Evolutionary conservation across 1,284 basidiomycete species (phyloP).

Genomic region (Puccinia hordei): DNA sequence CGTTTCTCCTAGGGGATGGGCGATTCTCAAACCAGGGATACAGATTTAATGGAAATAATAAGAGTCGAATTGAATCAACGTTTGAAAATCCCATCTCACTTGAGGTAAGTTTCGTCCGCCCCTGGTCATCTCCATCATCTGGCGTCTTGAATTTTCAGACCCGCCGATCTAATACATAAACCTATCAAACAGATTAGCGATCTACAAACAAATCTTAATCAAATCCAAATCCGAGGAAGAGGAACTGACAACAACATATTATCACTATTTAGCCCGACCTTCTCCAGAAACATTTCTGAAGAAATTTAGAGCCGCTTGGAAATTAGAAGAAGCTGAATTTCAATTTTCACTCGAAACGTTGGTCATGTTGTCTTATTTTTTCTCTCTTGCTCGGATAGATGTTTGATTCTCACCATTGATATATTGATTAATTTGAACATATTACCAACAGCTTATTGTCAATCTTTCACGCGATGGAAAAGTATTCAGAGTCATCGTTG

Average conservation of each 20-base stretch:
- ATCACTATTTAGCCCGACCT: conserved; percentile 14
- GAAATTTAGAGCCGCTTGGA: conserved; percentile 30
- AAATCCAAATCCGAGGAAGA: conserved; percentile 9
- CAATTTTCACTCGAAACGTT: conserved; percentile 38
- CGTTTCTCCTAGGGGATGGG: background rate
- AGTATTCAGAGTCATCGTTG: conserved; percentile 5
- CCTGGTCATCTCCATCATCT: background rate
- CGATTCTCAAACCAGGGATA: background rate
- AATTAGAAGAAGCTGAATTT: conserved; percentile 23
- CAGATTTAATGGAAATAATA: background rate
- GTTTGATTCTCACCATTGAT: background rate
- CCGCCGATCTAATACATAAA: background rate
- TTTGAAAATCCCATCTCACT: conserved; percentile 11
- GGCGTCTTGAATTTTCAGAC: background rate
- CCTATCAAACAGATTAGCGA: background rate
- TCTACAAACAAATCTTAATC: conserved; percentile 19
- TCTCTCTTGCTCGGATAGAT: background rate
- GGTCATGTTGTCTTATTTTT: background rate
- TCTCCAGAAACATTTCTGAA: conserved; percentile 27
- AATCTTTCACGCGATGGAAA: conserved; percentile 26
- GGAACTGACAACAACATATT: conserved; percentile 7
- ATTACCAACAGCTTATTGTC: background rate
- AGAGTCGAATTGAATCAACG: conserved; percentile 9
- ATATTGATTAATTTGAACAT: background rate
- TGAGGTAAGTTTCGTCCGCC: conserved; percentile 8